Percentiles rank a stretch among this genome's conserved stretches.
These are phyloP conservation scores for Lactarius hatsudake DNA, from an alignment of 768 basidiomycete species.

Conservation along the genomic window DNA sequence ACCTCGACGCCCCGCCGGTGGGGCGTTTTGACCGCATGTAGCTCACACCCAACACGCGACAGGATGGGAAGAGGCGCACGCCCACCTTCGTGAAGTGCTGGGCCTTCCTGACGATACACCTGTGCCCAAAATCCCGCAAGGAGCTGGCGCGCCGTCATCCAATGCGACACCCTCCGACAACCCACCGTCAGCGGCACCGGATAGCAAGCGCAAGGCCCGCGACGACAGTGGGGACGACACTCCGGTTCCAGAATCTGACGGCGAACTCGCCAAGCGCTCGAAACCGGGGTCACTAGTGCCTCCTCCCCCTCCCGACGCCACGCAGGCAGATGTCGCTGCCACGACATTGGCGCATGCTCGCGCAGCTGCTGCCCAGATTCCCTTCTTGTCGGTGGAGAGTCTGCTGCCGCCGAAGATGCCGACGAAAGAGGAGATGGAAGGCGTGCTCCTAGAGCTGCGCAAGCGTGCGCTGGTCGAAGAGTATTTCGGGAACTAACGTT, in stretches of 20 bases:
- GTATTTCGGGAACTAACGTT: constrained; percentile 50
- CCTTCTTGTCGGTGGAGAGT: constrained; percentile 70
- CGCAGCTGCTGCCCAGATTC: constrained; percentile 65
- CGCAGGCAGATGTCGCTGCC: constrained; percentile 28
- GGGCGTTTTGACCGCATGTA: background rate
- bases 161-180: constrained; percentile 30
- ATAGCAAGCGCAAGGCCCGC: constrained; percentile 55
- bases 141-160: constrained; percentile 30
- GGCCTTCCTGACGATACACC: constrained; percentile 41
- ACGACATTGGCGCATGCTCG: constrained; percentile 41
- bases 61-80: constrained; percentile 16
- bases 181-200: constrained; percentile 29
- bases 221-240: constrained; percentile 47
- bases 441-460: constrained; percentile 65
- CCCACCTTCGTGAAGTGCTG: constrained; percentile 20
- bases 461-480: constrained; percentile 85
- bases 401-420: constrained; percentile 77
- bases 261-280: constrained; percentile 34
- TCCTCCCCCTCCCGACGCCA: constrained; percentile 15
- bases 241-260: constrained; percentile 34
- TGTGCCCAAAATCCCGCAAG: constrained; percentile 51
- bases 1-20: background rate
- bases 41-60: background rate
- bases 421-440: constrained; percentile 74
- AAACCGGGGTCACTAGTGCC: constrained; percentile 29